phyloP scores from a whole-genome alignment of 345 rosid genomes.

The Rhodomyrtus tomentosa region DNA sequence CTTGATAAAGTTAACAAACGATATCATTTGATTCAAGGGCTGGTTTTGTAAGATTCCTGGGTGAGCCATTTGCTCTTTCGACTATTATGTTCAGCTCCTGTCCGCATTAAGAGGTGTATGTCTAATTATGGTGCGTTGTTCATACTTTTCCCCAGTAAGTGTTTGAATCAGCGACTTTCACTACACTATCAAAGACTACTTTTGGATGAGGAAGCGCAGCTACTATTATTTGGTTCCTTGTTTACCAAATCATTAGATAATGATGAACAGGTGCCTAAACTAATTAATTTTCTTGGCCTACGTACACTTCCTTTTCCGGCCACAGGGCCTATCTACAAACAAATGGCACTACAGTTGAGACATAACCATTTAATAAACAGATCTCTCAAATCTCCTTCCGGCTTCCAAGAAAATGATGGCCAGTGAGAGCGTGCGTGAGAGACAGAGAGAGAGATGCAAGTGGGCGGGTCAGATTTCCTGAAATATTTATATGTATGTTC shows the following conservation, averaged over 20 bases:
- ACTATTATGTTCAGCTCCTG: neutral
- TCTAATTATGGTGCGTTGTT: neutral
- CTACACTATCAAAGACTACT: neutral
- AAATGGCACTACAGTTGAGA: neutral
- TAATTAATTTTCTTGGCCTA: neutral
- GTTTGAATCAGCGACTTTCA: neutral
- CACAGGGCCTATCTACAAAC: neutral
- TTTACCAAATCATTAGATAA: neutral
- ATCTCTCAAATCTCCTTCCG: neutral
- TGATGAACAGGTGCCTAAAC: neutral
- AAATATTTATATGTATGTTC: neutral
- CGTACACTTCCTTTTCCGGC: neutral
- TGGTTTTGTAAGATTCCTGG: neutral
- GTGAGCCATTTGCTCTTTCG: neutral
- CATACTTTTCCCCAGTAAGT: neutral
- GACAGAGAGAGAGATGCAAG: neutral
- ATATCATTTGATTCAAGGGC: neutral
- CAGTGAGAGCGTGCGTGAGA: neutral
- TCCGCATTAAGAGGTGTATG: neutral
- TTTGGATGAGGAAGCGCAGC: neutral
- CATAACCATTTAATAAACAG: neutral
- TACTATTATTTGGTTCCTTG: neutral
- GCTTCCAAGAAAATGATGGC: neutral
- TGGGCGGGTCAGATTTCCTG: neutral
- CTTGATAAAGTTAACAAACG: neutral